Conservation (phyloP, 2,329 filamentous ascomycete species). For the Fusarium illudens region DNA sequence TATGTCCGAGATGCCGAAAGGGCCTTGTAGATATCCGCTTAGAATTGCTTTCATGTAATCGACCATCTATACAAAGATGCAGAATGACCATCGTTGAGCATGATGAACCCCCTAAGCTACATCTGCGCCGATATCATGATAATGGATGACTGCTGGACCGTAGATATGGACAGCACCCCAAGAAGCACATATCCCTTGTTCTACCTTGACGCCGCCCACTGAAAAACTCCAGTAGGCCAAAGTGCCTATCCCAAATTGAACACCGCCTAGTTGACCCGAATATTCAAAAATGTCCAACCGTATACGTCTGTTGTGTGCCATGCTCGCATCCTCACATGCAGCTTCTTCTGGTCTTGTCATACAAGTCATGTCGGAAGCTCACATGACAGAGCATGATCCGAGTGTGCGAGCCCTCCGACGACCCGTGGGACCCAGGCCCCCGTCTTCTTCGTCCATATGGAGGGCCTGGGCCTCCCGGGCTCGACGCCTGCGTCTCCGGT, state of each 20-base stretch:
- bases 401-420: constrained; percentile 71
- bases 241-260: constrained; percentile 16
- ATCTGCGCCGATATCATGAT: constrained; percentile 12
- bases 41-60: constrained; percentile 17
- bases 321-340: constrained; percentile 1
- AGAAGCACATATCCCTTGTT: constrained; percentile 21
- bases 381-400: constrained; percentile 72
- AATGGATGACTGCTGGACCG: constrained; percentile 8
- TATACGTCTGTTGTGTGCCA: constrained; percentile 4
- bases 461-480: constrained; percentile 83
- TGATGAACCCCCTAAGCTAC: constrained; percentile 6
- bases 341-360: neutral
- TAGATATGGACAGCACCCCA: constrained; percentile 1
- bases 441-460: constrained; percentile 83
- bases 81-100: constrained; percentile 7
- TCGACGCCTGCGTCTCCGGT: constrained; percentile 75
- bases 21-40: constrained; percentile 4
- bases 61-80: constrained; percentile 31
- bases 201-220: constrained; percentile 36
- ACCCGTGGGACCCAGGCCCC: constrained; percentile 59
- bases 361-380: constrained; percentile 41
- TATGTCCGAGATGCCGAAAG: neutral
- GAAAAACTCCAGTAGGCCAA: constrained; percentile 9
- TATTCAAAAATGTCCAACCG: constrained; percentile 3
- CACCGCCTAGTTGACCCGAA: constrained; percentile 15